Evolutionary conservation across 345 rosid genomes (phyloP).

Genomic region (Euclidium syriacum): DNA sequence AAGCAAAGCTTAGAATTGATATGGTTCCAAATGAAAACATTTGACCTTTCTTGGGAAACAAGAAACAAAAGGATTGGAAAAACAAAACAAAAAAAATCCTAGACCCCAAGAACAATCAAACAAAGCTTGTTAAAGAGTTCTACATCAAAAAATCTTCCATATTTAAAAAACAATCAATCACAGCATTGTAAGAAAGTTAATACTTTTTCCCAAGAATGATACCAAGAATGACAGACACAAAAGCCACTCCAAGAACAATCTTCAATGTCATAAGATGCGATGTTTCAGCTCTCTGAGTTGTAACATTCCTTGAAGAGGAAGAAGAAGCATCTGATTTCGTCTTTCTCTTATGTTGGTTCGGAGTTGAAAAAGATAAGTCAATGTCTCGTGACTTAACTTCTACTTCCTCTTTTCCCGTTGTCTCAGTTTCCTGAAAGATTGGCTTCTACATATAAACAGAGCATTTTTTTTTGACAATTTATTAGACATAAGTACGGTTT

Average conservation of each 20-base stretch:
- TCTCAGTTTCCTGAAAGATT: constrained; percentile 34
- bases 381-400: constrained; percentile 73
- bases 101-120: neutral
- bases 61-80: neutral
- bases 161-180: neutral
- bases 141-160: neutral
- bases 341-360: constrained; percentile 58
- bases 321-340: constrained; percentile 47
- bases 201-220: constrained; percentile 69
- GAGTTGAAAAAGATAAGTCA: constrained; percentile 40
- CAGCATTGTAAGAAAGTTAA: constrained; percentile 27
- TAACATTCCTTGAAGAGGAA: constrained; percentile 32
- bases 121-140: neutral
- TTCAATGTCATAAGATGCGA: constrained; percentile 42
- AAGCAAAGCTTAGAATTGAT: too few species aligned
- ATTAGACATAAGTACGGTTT: too few species aligned
- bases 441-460: too few species aligned
- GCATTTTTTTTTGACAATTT: too few species aligned
- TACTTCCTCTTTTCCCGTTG: constrained; percentile 28
- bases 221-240: constrained; percentile 68
- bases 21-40: too few species aligned
- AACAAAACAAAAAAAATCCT: neutral
- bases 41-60: constrained; percentile 6
- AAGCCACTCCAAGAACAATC: constrained; percentile 56
- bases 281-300: constrained; percentile 19